Conservation (phyloP, 768 basidiomycete genomes). For the Pisolithus marmoratus region DNA sequence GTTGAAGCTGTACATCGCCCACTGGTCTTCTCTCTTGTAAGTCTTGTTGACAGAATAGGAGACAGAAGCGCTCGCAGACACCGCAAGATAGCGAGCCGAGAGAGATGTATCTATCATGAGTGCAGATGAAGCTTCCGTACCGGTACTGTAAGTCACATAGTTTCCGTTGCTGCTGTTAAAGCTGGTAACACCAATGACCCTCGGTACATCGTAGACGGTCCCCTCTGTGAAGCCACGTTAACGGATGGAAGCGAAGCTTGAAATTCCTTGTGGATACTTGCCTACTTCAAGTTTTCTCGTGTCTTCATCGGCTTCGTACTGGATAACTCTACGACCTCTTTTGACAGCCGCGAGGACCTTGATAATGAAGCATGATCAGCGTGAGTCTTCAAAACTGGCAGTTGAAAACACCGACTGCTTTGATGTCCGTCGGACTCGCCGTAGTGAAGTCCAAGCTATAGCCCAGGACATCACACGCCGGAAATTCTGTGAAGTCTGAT, state of each 20-base stretch:
- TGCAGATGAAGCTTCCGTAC: not conserved
- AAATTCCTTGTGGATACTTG: not conserved
- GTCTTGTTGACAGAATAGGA: slow-evolving; percentile 11
- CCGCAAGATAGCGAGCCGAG: not conserved
- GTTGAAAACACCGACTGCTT: not conserved
- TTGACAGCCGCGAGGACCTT: not conserved
- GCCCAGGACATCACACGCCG: not conserved
- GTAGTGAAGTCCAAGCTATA: not conserved
- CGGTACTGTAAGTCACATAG: not conserved
- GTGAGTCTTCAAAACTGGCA: not conserved
- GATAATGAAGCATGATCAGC: not conserved
- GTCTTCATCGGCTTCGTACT: not conserved
- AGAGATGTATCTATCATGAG: not conserved
- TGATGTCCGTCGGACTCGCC: not conserved
- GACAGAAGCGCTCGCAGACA: slow-evolving; percentile 7
- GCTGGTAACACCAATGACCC: not conserved
- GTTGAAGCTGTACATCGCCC: slow-evolving; percentile 15
- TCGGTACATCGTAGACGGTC: not conserved
- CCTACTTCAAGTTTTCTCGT: not conserved
- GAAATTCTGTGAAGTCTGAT: too few relatives aligned
- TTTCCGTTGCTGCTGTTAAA: not conserved
- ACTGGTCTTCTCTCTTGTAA: slow-evolving; percentile 9
- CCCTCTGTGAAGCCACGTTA: not conserved
- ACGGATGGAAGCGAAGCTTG: not conserved
- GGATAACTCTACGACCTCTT: not conserved